These are phyloP conservation scores for Boletus reticulatus DNA, from an alignment of 768 basidiomycete species.

Conservation along the genomic window DNA sequence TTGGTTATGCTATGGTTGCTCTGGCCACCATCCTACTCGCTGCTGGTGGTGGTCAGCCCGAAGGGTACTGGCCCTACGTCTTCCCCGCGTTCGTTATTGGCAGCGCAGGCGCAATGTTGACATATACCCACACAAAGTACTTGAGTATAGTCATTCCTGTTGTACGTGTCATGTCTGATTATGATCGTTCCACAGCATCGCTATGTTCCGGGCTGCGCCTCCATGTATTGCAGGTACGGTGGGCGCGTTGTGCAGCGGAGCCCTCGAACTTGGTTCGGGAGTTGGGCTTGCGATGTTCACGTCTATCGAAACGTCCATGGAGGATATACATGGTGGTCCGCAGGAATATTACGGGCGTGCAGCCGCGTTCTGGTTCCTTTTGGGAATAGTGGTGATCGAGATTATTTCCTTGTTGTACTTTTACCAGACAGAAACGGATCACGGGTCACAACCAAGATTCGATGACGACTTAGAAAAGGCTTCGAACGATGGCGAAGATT, in stretches of 20 bases:
- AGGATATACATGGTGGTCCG: constrained; percentile 32
- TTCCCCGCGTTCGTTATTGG: neutral
- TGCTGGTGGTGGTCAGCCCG: neutral
- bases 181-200: constrained; percentile 37
- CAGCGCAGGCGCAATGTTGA: neutral
- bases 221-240: constrained; percentile 49
- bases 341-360: constrained; percentile 39
- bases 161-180: neutral
- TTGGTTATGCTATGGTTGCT: constrained; percentile 37
- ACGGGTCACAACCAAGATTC: neutral
- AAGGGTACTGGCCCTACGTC: neutral
- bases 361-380: constrained; percentile 44
- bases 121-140: neutral
- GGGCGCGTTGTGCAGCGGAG: constrained; percentile 55
- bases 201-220: constrained; percentile 48
- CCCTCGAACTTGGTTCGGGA: constrained; percentile 52
- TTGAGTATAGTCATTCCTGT: neutral
- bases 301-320: constrained; percentile 47
- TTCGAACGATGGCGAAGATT: no score
- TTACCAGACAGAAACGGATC: constrained; percentile 27
- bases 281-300: constrained; percentile 46
- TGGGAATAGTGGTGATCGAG: constrained; percentile 36
- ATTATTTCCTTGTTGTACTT: constrained; percentile 33
- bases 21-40: constrained; percentile 29
- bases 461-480: neutral